Base-by-base conservation (phyloP, 768 basidiomycete species). In the Mycena capillaripes region DNA sequence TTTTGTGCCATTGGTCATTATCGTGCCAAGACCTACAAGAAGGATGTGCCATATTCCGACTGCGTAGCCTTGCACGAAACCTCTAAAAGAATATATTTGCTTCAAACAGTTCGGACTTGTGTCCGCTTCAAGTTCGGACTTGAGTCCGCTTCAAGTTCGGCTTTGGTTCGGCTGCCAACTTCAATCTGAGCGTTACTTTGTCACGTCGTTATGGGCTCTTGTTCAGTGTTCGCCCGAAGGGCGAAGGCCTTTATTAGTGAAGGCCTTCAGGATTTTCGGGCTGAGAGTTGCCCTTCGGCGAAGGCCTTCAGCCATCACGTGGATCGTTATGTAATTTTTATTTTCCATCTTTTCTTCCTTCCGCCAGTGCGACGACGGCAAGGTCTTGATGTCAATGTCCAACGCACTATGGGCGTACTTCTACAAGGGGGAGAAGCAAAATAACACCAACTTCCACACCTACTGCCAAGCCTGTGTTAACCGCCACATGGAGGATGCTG, bases 401-500 rank as follows among this genome's bases (percentile, higher is more conserved):
- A 50, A 50, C 25, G n/a, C n/a, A n/a, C 55, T 57, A 21, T 34
- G 19, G 32, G 21, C 3, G 3, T 57, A 21, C 34, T 57, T 57
- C 19, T 21, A 36, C 32, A 32, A n/a, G 55, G 55, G 55, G 9
- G 21, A 34, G 4, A 19, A 19, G n/a, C 30, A 57, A 12, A 57
- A 57, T 36, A 3, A 4, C 5, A 10, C 32, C 40, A 40, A 61
- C 4, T 61, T 2, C 10, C 4, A 19, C 17, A 46, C 60, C 60
- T 61, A 61, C 42, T 61, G 60, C 42, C 46, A 44, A 21, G 60
- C 8, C 12, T 61, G 60, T 23, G 44, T 61, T 42, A 32, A 44
- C n/a, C 4, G 30, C 5, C 30, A 30, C 4, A 40, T 29, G 21
- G n/a, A 61, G 9, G 38, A 27, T 25, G 38, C 23, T 16, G 44